Evolutionary conservation across 73 alveolate genomes (phyloP), one percentile per base, ranked within the genome.

Genomic region (Paramecium sexaurelia): DNA sequence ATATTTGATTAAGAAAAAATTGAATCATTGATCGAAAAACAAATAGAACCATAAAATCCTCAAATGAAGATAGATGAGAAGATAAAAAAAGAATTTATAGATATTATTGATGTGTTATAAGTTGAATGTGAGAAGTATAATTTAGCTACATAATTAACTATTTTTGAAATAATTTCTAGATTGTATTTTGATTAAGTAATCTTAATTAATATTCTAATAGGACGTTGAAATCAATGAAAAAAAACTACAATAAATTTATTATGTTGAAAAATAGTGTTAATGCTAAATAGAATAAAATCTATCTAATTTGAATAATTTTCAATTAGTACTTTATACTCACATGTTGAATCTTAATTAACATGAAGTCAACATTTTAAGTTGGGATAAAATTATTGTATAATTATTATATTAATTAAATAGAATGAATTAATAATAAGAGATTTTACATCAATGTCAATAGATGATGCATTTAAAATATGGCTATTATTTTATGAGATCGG

Each of bases 401-500:
- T 15, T 45, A 45, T 55, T 56, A 56, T 4, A 61, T 29, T 61
- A 26, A 61, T 19, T 29, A 26, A 13, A 57, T 29, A 61, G 83
- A 61, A 61, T 61, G 83, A 61, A 61, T 26, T 61, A 29, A 61
- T 45, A 1, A 61, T 61, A 7, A 61, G 83, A 61, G 83, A 61
- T 29, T 61, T 61, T 10, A 8, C 47, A 11, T 10, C 39, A 13
- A 61, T 61, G 83, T 6, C 43, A 22, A 61, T 61, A 24, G 83
- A 61, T 26, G 83, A 61, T 61, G 45, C 83, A 61, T 61, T 61
- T 29, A 61, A 22, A 61, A 26, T 61, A 61, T 61, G 83, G 83
- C n/a, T 61, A 61, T 61, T 61, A 32, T 27, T 61, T 2, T 61
- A 61, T 61, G 83, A 61, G 45, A 61, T 61, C 9, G 83, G 83